phyloP scores from a whole-genome alignment of 2,329 filamentous ascomycete genomes.

The Epichloe sibirici region DNA sequence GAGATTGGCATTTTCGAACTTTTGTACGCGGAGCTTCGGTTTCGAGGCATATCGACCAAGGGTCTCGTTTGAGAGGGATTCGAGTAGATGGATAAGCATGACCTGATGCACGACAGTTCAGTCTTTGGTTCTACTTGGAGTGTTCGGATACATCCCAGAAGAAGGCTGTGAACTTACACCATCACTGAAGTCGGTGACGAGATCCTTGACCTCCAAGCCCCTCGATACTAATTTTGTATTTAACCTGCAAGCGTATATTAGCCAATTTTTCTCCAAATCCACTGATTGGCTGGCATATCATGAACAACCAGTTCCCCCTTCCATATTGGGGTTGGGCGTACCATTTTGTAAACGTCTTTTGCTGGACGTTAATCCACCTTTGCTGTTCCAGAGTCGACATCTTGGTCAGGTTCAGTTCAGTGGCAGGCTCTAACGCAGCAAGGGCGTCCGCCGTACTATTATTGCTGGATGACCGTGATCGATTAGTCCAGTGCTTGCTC shows the following conservation, averaged over 20 bases:
- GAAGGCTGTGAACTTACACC: conserved; percentile 52
- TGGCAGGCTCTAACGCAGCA: conserved; percentile 33
- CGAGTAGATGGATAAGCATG: conserved; percentile 89
- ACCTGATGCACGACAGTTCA: conserved; percentile 41
- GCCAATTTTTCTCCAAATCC: background rate
- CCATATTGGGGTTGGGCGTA: conserved; percentile 10
- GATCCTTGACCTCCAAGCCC: conserved; percentile 68
- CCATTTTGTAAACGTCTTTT: conserved; percentile 99
- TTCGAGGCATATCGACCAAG: conserved; percentile 94
- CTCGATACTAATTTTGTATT: conserved; percentile 86
- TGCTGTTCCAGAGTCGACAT: conserved; percentile 56
- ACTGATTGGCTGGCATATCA: background rate
- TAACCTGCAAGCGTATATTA: conserved; percentile 45
- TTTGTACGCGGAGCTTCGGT: conserved; percentile 90
- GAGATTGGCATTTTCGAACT: conserved; percentile 96
- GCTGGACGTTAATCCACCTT: conserved; percentile 69
- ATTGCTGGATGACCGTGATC: conserved; percentile 23
- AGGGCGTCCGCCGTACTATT: conserved; percentile 27
- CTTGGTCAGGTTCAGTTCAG: conserved; percentile 39
- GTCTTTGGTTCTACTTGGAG: conserved; percentile 3
- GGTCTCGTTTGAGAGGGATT: conserved; percentile 88
- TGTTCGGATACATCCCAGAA: background rate
- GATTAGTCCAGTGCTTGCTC: conserved; percentile 17
- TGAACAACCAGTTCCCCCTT: background rate
- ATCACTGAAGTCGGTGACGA: conserved; percentile 83